Base-by-base conservation (phyloP, 306 rosid genomes). In the Albizia julibrissin region DNA sequence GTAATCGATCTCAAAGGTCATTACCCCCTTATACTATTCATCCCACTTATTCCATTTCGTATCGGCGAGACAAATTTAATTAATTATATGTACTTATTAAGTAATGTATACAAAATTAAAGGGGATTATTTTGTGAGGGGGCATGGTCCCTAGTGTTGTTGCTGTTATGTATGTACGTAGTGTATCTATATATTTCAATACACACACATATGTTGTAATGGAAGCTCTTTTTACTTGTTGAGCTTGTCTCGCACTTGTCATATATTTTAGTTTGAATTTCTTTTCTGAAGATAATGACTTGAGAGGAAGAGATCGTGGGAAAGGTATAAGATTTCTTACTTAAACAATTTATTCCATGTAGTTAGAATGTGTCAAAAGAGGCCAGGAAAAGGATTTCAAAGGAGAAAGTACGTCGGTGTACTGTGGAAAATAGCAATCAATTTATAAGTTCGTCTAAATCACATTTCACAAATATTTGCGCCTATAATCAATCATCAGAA, bases 281-380 rank as follows among this genome's bases (percentile, higher is more conserved):
- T 87, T 82, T 82, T 87, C 26, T 67, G 37, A 43, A 82, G 87
- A 87, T 79, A 85, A 87, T 85, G 90, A 85, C 88, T 66, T 42
- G 76, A 85, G 80, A 58, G 80, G 90, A 82, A 76, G 76, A 72
- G 56, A 82, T 72, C 85, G 75, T 39, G 10, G 58, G 58, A 81
- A 82, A 87, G 85, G 43, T 76, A 75, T 34, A 11, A 72, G 73
- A 82, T 79, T 79, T 87, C 76, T 37, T 85, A 72, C 85, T 82
- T 75, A 76, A 85, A 82, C 81, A 65, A 87, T 37, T 37, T 14
- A 47, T 67, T 79, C 21, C 76, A 87, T 54, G 16, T 54, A 34
- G 82, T 75, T 54, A 69, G 74, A 75, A 68, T 77, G 75, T 66
- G 79, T 84, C 84, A 62, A 80, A 80, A 77, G 59, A 67, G 76